phyloP scores from a whole-genome alignment of 164 flowering plant genomes.

The Protea cynaroides region DNA sequence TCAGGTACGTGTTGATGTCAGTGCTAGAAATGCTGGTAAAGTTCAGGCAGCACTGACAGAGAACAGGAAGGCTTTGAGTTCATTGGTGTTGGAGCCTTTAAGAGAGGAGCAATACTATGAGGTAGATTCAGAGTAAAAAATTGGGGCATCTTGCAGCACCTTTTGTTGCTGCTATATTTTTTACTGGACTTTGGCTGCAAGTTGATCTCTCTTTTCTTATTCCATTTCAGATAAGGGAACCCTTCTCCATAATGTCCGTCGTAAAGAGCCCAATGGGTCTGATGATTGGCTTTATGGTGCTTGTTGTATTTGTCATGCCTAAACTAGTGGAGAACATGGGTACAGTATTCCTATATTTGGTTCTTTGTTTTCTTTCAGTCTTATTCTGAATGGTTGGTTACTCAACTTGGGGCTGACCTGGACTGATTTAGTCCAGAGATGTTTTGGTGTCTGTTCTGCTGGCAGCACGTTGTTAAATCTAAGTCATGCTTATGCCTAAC shows the following conservation, averaged over 20 bases:
- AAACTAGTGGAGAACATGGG: constrained; percentile 89
- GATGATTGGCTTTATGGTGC: constrained; percentile 93
- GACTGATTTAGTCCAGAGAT: no score
- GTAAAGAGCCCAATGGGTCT: constrained; percentile 98
- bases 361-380: background rate
- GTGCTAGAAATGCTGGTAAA: constrained; percentile 94
- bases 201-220: constrained; percentile 1
- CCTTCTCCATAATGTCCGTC: constrained; percentile 70
- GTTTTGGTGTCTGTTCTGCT: background rate
- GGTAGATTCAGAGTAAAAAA: constrained; percentile 31
- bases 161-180: background rate
- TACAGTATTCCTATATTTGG: constrained; percentile 22
- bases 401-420: background rate
- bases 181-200: background rate
- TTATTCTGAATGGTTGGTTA: background rate
- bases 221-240: constrained; percentile 74
- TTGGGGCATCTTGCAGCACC: background rate
- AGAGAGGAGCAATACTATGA: constrained; percentile 85
- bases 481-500: background rate
- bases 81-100: constrained; percentile 85
- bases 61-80: constrained; percentile 69
- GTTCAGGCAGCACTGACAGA: constrained; percentile 94
- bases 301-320: constrained; percentile 90
- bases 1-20: constrained; percentile 95
- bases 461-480: background rate